phyloP scores from a whole-genome alignment of 2,329 filamentous ascomycete genomes.

The Neoarthrinium moseri region DNA sequence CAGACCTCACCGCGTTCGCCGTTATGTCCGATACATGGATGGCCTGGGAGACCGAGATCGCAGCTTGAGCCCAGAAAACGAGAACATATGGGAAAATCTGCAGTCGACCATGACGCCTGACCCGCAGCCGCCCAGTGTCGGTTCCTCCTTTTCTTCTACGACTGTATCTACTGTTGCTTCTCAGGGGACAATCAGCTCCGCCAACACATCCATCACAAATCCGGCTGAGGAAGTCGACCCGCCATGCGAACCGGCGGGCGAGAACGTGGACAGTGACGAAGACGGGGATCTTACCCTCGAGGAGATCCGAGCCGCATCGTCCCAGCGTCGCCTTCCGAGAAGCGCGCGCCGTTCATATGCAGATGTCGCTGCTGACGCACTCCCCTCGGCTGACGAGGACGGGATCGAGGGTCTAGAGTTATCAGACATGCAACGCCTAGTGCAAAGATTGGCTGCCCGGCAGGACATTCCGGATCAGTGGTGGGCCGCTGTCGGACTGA shows the following conservation, averaged over 20 bases:
- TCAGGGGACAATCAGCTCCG: constrained; percentile 41
- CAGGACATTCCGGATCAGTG: constrained; percentile 80
- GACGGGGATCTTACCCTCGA: constrained; percentile 40
- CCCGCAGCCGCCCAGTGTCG: constrained; percentile 73
- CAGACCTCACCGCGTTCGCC: constrained; percentile 5
- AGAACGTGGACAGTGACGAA: constrained; percentile 55
- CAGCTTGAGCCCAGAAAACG: constrained; percentile 72
- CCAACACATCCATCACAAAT: constrained; percentile 44
- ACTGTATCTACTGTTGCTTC: constrained; percentile 45
- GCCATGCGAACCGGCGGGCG: constrained; percentile 51
- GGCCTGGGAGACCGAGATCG: constrained; percentile 82
- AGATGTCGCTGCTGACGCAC: constrained; percentile 42
- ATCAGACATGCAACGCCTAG: constrained; percentile 68
- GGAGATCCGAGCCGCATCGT: constrained; percentile 7
- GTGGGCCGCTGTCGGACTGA: constrained; percentile 72
- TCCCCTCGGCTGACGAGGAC: constrained; percentile 32
- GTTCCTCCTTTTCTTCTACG: constrained; percentile 78
- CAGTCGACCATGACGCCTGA: constrained; percentile 79
- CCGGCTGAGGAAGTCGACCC: constrained; percentile 41
- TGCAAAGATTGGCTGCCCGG: constrained; percentile 66
- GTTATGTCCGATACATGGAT: constrained; percentile 43
- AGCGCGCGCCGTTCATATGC: constrained; percentile 32
- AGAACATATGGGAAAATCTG: constrained; percentile 75
- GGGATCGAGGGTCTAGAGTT: constrained; percentile 38
- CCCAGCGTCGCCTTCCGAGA: constrained; percentile 11